These are phyloP conservation scores for Kwoniella botswanensis DNA, from an alignment of 768 basidiomycete species.

Conservation along the genomic window DNA sequence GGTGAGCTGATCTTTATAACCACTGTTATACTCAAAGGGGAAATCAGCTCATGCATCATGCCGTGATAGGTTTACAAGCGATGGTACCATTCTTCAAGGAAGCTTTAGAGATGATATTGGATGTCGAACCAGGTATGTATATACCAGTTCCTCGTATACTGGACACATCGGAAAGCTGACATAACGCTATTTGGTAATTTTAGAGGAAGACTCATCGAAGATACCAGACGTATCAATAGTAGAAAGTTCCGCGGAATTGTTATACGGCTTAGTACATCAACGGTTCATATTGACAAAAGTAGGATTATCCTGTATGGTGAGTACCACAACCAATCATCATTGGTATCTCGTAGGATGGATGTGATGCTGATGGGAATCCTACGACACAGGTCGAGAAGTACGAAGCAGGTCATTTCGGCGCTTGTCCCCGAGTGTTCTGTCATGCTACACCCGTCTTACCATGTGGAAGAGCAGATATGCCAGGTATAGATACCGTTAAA, in stretches of 20 bases:
- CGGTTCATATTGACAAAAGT: slow-evolving; percentile 94
- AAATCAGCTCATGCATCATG: slow-evolving; percentile 1
- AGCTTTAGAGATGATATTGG: slow-evolving; percentile 99
- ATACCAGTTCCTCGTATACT: too few species aligned
- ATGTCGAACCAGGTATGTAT: slow-evolving; percentile 96
- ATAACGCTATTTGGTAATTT: not conserved
- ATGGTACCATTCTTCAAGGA: slow-evolving; percentile 99
- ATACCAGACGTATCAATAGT: slow-evolving; percentile 99
- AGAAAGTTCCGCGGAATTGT: slow-evolving; percentile 93
- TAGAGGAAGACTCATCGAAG: slow-evolving; percentile 83
- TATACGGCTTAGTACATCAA: slow-evolving; percentile 97
- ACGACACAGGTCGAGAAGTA: slow-evolving; percentile 87
- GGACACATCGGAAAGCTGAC: not conserved
- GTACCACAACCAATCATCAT: slow-evolving; percentile 20
- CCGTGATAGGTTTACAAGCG: slow-evolving; percentile 46
- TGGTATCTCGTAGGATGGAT: not conserved
- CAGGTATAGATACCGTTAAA: slow-evolving; percentile 96
- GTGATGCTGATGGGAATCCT: not conserved
- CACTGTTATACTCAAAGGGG: not conserved
- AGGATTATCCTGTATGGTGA: slow-evolving; percentile 92
- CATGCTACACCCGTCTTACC: slow-evolving; percentile 86
- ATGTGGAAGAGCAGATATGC: slow-evolving; percentile 92
- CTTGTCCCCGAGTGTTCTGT: slow-evolving; percentile 95
- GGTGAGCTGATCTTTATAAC: slow-evolving; percentile 60
- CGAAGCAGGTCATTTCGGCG: slow-evolving; percentile 86